Evolutionary conservation across 495 filamentous ascomycete species (phyloP), one percentile per base, ranked within the genome.

Genomic region (Patellaria atrata): DNA sequence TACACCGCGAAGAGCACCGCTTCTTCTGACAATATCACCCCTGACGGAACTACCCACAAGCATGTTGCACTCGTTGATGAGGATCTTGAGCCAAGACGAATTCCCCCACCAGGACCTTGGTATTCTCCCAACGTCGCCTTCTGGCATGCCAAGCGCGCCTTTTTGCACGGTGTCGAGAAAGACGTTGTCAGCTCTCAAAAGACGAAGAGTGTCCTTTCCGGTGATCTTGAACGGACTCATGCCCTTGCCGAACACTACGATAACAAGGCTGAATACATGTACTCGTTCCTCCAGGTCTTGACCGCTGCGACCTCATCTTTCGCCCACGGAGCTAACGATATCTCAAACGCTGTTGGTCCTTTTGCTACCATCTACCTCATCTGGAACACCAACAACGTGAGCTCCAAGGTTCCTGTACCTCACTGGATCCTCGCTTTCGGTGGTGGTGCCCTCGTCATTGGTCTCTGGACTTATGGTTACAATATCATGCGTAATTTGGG

Each of bases 271-370:
- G 79, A 85, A 57, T 72, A 82, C 60, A 67, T 68, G 21, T 84
- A 76, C 58, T 77, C 77, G 12, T 82, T 78, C 59, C 57, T 81
- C 39, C 79, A 86, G 60, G 55, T 84, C 38, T 41, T 81, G 27
- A 82, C 77, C 12, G 80, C 80, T 32, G 71, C 69, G 55, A 81
- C 77, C 16, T 73, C 75, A 4, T 82, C 77, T 1, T 81, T 86
- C 37, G 73, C 79, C 2, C 80, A 86, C 58, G 80, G 80, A 33
- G 74, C 79, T 47, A 87, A 87, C 54, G 81, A 84, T 51, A 70
- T 84, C 39, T 64, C 73, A 27, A 82, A 83, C 60, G 77, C 79
- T 10, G 71, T 82, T 43, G 79, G 79, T 8, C 77, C 77, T 18
- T 79, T 67, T 56, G 70, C 77, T 22, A 75, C 70, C 30, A 71